Percentiles rank a stretch among this genome's conserved stretches.
These are phyloP conservation scores for Entomortierella beljakovae DNA, from an alignment of 192 early-diverging fungal genomes.

Conservation along the genomic window DNA sequence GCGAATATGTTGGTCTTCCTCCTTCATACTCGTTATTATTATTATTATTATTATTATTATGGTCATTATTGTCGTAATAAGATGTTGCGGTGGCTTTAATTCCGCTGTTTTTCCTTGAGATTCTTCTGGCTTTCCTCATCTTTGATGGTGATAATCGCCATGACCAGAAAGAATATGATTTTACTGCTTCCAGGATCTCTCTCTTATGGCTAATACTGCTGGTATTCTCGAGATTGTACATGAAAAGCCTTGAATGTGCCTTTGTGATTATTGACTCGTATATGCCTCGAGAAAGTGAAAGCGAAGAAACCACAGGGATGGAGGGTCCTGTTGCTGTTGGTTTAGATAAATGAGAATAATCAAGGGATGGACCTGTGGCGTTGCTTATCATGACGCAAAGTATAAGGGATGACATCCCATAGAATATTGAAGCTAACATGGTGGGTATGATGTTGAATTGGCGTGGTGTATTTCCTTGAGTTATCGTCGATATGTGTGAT, in stretches of 20 bases:
- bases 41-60: no score
- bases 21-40: no score
- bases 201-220: neutral
- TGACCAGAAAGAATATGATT: neutral
- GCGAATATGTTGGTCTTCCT: slow-evolving; percentile 10
- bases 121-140: neutral
- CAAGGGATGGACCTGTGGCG: slow-evolving; percentile 19
- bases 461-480: neutral
- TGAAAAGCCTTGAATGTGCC: neutral
- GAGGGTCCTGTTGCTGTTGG: slow-evolving; percentile 18
- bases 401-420: slow-evolving; percentile 15
- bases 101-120: neutral
- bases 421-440: slow-evolving; percentile 19
- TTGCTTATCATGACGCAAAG: slow-evolving; percentile 25
- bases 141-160: neutral
- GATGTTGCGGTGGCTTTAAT: neutral
- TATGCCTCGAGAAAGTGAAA: neutral
- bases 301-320: neutral
- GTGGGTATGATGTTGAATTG: neutral
- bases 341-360: slow-evolving; percentile 15
- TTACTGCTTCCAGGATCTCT: neutral
- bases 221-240: neutral
- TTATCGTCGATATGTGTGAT: no score
- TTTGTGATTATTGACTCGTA: neutral
- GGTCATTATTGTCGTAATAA: neutral